phyloP scores from a whole-genome alignment of 2,329 filamentous ascomycete species.

The Clathrospora elynae region DNA sequence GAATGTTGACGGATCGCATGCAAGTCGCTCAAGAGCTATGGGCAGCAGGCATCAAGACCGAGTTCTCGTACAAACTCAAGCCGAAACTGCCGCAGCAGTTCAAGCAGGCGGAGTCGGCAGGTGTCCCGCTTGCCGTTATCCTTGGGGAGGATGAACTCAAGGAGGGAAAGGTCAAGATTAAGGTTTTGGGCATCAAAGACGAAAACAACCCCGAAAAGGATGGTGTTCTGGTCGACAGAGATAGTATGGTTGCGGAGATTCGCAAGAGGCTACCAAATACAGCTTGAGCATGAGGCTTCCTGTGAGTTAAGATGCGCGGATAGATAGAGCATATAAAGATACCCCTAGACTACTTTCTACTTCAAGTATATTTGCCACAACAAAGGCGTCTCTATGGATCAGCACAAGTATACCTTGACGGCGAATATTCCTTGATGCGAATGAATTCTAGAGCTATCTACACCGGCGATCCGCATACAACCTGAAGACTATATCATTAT shows the following conservation, averaged over 20 bases:
- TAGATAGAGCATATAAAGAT: slow-evolving; percentile 8
- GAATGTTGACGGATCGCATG: slow-evolving; percentile 83
- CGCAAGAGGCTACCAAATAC: slow-evolving; percentile 54
- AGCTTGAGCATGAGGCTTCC: slow-evolving; percentile 2
- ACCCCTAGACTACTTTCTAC: slow-evolving; percentile 18
- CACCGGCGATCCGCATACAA: too few species aligned
- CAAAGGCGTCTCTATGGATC: too few species aligned
- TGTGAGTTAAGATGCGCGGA: background rate
- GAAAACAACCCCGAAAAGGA: slow-evolving; percentile 91
- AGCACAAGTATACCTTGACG: too few species aligned
- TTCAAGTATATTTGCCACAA: too few species aligned
- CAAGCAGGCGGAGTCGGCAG: slow-evolving; percentile 80
- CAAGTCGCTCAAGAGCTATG: slow-evolving; percentile 75
- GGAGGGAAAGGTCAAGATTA: slow-evolving; percentile 82
- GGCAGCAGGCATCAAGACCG: slow-evolving; percentile 88
- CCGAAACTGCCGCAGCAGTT: slow-evolving; percentile 89
- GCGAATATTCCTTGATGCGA: too few species aligned
- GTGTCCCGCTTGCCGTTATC: slow-evolving; percentile 84
- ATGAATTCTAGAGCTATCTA: too few species aligned
- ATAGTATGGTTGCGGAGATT: slow-evolving; percentile 67
- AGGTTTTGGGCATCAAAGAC: slow-evolving; percentile 74
- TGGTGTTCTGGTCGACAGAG: slow-evolving; percentile 73
- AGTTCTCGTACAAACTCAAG: slow-evolving; percentile 89
- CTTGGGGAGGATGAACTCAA: slow-evolving; percentile 89
- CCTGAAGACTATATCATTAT: too few species aligned